phyloP scores from a whole-genome alignment of 805 yeast genomes.

The Priceomyces melissophilus region DNA sequence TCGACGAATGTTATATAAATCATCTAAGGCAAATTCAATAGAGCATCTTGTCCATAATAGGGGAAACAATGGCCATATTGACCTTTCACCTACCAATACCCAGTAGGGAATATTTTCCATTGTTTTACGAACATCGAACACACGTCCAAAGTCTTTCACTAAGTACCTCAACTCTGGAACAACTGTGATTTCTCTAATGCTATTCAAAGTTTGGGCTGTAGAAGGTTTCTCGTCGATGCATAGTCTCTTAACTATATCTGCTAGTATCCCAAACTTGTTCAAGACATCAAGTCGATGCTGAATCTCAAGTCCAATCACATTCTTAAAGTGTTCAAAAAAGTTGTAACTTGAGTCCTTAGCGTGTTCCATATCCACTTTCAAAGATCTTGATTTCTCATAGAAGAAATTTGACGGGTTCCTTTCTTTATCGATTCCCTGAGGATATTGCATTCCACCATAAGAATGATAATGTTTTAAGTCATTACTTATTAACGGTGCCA shows the following conservation, averaged over 20 bases:
- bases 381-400: constrained; percentile 19
- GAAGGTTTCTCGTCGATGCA: constrained; percentile 78
- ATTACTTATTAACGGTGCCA: constrained; percentile 83
- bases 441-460: constrained; percentile 28
- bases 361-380: constrained; percentile 28
- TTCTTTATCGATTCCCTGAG: constrained; percentile 7
- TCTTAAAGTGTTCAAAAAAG: constrained; percentile 38
- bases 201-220: constrained; percentile 65
- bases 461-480: constrained; percentile 69
- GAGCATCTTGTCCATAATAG: constrained; percentile 83
- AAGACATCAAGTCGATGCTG: constrained; percentile 80
- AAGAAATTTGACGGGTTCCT: constrained; percentile 7
- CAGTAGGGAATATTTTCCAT: constrained; percentile 79
- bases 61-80: constrained; percentile 90
- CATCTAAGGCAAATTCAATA: constrained; percentile 85
- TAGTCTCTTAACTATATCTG: constrained; percentile 65
- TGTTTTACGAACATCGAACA: constrained; percentile 71
- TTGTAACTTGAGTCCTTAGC: constrained; percentile 33
- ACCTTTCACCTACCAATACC: constrained; percentile 85
- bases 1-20: constrained; percentile 51
- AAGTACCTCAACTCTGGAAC: constrained; percentile 82
- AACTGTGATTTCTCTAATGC: constrained; percentile 73
- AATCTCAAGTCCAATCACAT: constrained; percentile 68
- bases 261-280: constrained; percentile 72
- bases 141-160: constrained; percentile 66